Evolutionary conservation across 768 basidiomycete genomes (phyloP).

Genomic region (Rossbeevera mucosa): DNA sequence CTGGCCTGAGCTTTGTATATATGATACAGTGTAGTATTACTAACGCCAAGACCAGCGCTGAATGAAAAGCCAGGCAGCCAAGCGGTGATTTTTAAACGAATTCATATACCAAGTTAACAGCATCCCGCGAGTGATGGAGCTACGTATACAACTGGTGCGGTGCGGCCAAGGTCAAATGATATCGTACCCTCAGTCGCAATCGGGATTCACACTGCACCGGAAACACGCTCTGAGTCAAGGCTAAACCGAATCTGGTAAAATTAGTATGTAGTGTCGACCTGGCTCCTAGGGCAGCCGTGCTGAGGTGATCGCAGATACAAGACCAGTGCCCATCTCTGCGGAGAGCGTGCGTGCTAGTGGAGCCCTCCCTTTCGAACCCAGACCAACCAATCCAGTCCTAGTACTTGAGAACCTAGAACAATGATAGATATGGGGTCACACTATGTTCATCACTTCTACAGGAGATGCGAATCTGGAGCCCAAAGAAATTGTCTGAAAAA

Average conservation of each 20-base stretch:
- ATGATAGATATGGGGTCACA: neutral
- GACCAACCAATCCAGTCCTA: neutral
- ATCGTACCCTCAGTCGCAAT: neutral
- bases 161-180: neutral
- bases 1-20: neutral
- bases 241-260: neutral
- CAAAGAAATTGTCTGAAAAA: neutral
- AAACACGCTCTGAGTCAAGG: neutral
- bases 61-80: neutral
- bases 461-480: neutral
- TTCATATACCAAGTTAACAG: neutral
- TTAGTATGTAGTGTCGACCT: neutral
- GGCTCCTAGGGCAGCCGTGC: neutral
- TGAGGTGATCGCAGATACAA: neutral
- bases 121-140: neutral
- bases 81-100: neutral
- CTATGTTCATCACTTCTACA: neutral
- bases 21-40: neutral
- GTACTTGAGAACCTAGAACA: neutral
- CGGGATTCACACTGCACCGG: neutral
- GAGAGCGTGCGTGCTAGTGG: neutral
- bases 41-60: neutral
- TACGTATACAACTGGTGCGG: neutral
- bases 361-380: neutral
- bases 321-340: neutral